Evolutionary conservation across 345 rosid genomes (phyloP), one percentile per base, ranked within the genome.

Genomic region (Erysimum cheiranthoides): DNA sequence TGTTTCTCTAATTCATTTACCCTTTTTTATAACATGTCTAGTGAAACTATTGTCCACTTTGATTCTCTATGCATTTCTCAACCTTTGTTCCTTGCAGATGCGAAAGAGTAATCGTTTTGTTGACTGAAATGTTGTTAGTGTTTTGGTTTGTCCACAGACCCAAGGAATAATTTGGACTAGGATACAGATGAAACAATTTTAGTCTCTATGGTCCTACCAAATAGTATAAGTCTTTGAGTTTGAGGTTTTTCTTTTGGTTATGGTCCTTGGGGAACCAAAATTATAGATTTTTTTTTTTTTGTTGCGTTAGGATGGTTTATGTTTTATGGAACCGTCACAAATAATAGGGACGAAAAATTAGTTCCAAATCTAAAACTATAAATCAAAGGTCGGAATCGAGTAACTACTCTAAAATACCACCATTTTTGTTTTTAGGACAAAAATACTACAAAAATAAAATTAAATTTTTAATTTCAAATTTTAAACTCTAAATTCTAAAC

Each of bases 131-230:
- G 18, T 45, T 45, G 50, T 45, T 43, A 2, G 16, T 2, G 8
- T n/a, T 45, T 45, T 45, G 50, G 50, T 45, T 45, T 45, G 50
- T 40, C 45, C 45, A 12, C 17, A n/a, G 18, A 31, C 38, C 60
- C 3, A 31, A 56, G 61, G 50, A 10, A 56, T 56, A 31, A 30
- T 6, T 54, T 14, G 38, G 36, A 54, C 18, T 30, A 52, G 28
- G 16, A 30, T 53, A n/a, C 51, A 28, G 18, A 42, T 42, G 21
- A 30, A 30, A 64, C 27, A 30, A 30, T 5, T 46, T 14, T 46
- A 63, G 68, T 63, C 25, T 62, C 28, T 42, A 8, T 8, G 50
- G 39, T 30, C 53, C 53, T 43, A 45, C 68, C 38, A 27, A 38
- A 18, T 10, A n/a, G n/a, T n/a, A 59, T 9, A 35, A 17, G 6